A percentile compares a stretch with the other conserved stretches of the same genome.
These are phyloP conservation scores for Fomitopsis schrenkii DNA, from an alignment of 1,284 basidiomycete species.

Conservation along the genomic window DNA sequence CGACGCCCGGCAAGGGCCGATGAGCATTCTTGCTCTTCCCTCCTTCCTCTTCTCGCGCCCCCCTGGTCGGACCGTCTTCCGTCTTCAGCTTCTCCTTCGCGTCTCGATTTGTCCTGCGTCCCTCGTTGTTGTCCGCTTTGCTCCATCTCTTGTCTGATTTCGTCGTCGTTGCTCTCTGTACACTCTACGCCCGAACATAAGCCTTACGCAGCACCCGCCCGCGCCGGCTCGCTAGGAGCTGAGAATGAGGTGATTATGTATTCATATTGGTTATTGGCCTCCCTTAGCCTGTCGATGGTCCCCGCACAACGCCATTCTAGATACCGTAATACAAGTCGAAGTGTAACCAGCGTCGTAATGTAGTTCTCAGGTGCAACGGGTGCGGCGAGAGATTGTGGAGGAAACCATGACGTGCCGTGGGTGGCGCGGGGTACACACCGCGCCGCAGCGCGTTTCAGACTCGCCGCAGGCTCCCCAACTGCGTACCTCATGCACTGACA, in stretches of 20 bases:
- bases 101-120: constrained; percentile 13
- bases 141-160: constrained; percentile 16
- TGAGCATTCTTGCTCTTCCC: constrained; percentile 7
- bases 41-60: neutral
- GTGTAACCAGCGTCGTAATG: constrained; percentile 9
- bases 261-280: constrained; percentile 19
- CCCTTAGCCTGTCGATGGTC: neutral
- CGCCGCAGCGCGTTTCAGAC: too few relatives aligned
- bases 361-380: neutral
- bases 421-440: too few relatives aligned
- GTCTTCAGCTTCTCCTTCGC: neutral
- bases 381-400: too few relatives aligned
- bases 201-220: neutral
- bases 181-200: neutral
- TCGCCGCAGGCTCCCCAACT: neutral
- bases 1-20: constrained; percentile 37
- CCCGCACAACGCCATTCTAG: neutral
- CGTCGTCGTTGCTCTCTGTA: constrained; percentile 3
- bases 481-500: neutral
- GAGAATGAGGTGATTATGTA: constrained; percentile 12
- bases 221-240: constrained; percentile 15
- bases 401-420: too few relatives aligned
- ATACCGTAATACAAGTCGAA: neutral
- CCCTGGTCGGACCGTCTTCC: neutral
- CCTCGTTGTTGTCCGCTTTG: constrained; percentile 16